Evolutionary conservation across 108 stramenopile species (phyloP).

Genomic region (Nannochloropsis salina): DNA sequence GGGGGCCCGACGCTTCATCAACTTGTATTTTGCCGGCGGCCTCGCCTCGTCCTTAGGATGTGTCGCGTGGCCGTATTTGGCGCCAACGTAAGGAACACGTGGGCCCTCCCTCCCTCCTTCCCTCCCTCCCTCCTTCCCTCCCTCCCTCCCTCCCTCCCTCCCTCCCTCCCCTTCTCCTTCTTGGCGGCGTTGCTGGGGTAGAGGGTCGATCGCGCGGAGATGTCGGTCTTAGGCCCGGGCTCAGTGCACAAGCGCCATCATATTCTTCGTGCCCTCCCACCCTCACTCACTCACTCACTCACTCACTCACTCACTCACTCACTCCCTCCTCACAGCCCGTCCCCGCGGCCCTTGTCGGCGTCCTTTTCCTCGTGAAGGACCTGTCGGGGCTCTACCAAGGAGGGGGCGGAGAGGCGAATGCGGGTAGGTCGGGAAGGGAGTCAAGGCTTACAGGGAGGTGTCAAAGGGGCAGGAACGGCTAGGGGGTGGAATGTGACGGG

Average conservation of each 20-base stretch:
- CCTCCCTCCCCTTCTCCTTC: background rate
- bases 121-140: conserved; percentile 2
- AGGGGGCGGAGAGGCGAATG: background rate
- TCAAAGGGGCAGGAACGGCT: background rate
- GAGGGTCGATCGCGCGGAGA: too few species aligned
- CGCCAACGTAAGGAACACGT: background rate
- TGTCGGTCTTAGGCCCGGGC: too few species aligned
- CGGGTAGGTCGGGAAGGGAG: background rate
- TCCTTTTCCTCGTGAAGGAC: conserved; percentile 11
- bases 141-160: background rate
- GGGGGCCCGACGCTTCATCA: conserved; percentile 18
- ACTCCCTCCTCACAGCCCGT: background rate
- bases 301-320: too few species aligned
- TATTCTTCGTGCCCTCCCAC: background rate
- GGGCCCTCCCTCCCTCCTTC: conserved; percentile 1
- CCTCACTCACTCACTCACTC: too few species aligned
- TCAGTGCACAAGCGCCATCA: too few species aligned
- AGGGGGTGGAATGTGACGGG: background rate
- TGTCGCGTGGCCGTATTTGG: conserved; percentile 13
- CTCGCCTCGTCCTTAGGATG: conserved; percentile 9
- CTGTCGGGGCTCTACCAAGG: conserved; percentile 20
- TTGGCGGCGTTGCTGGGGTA: too few species aligned
- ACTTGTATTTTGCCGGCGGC: conserved; percentile 21
- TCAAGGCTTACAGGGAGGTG: too few species aligned
- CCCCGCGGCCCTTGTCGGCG: background rate